Evolutionary conservation across 495 filamentous ascomycete genomes (phyloP).

Genomic region (Evernia prunastri): DNA sequence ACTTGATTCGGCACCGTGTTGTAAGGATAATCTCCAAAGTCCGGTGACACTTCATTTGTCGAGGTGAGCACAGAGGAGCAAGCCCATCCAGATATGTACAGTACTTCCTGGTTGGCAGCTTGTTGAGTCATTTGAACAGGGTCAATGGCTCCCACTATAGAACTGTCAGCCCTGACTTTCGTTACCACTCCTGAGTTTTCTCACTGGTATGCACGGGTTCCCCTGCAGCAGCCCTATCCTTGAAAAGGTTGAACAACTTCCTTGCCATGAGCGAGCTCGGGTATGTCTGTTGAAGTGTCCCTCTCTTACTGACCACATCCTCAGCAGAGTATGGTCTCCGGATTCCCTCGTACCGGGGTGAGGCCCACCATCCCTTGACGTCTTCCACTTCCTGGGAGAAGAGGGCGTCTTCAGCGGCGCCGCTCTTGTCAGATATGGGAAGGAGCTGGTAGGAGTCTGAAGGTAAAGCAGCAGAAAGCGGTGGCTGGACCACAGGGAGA

Average conservation of each 20-base stretch:
- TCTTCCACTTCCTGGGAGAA: constrained; percentile 72
- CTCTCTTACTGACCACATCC: constrained; percentile 89
- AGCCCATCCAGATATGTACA: constrained; percentile 96
- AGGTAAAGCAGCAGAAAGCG: constrained; percentile 47
- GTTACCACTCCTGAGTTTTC: constrained; percentile 26
- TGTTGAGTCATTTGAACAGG: constrained; percentile 99
- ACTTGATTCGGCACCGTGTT: constrained; percentile 99
- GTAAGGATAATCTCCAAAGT: constrained; percentile 98
- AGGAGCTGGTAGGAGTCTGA: constrained; percentile 77
- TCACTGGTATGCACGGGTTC: constrained; percentile 86
- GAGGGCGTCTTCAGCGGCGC: constrained; percentile 71
- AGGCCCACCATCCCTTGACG: constrained; percentile 82
- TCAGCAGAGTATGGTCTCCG: constrained; percentile 83
- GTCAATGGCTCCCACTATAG: constrained; percentile 88
- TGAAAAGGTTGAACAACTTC: constrained; percentile 85
- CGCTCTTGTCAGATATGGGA: constrained; percentile 62
- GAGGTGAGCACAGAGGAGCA: constrained; percentile 87
- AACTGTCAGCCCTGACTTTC: constrained; percentile 16
- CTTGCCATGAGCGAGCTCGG: constrained; percentile 88
- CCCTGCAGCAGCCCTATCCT: constrained; percentile 63
- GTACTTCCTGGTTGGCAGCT: constrained; percentile 87
- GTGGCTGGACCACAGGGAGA: constrained; percentile 36
- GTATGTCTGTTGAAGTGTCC: constrained; percentile 77
- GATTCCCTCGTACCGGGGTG: constrained; percentile 78
- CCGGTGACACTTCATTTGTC: constrained; percentile 93